These are phyloP conservation scores for Lasiosphaeris hirsuta DNA, from an alignment of 495 filamentous ascomycete species.

Conservation along the genomic window DNA sequence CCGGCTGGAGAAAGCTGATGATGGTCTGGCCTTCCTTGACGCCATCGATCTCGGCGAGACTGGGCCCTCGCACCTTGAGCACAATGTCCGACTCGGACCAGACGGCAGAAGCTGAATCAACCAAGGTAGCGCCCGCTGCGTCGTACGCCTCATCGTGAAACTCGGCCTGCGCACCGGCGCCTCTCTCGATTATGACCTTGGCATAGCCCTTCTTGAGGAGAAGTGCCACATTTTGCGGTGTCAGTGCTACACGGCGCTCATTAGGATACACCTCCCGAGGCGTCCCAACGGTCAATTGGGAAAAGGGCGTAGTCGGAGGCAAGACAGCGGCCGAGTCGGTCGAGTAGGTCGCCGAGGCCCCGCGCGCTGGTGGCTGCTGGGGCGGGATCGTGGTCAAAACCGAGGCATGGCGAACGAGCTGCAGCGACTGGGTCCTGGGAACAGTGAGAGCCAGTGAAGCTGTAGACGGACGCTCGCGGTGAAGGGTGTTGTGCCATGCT, in stretches of 20 bases:
- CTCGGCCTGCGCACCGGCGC: slow-evolving; percentile 69
- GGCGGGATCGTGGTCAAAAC: slow-evolving; percentile 25
- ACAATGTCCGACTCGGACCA: slow-evolving; percentile 72
- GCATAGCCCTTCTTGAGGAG: slow-evolving; percentile 76
- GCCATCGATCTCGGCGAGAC: slow-evolving; percentile 57
- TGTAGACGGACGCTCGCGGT: slow-evolving; percentile 13
- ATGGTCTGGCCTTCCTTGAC: slow-evolving; percentile 62
- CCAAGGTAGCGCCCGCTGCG: slow-evolving; percentile 67
- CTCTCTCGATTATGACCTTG: slow-evolving; percentile 68
- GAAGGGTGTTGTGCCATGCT: slow-evolving; percentile 31
- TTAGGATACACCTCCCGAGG: slow-evolving; percentile 66
- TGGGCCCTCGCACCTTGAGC: slow-evolving; percentile 73
- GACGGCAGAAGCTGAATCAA: slow-evolving; percentile 52
- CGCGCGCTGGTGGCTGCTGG: not conserved
- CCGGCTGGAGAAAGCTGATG: slow-evolving; percentile 72
- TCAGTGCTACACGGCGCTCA: slow-evolving; percentile 76
- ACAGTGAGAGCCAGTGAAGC: slow-evolving; percentile 22
- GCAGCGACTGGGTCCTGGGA: slow-evolving; percentile 19
- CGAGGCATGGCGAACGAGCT: slow-evolving; percentile 35
- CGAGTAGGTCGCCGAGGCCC: slow-evolving; percentile 25
- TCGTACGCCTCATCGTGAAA: slow-evolving; percentile 69
- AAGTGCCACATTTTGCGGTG: slow-evolving; percentile 72
- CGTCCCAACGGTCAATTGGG: slow-evolving; percentile 64
- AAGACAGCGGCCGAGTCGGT: slow-evolving; percentile 35
- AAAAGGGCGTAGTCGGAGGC: slow-evolving; percentile 59